Base-by-base conservation (phyloP, 2,329 filamentous ascomycete species). In the Pseudocercospora cruenta region DNA sequence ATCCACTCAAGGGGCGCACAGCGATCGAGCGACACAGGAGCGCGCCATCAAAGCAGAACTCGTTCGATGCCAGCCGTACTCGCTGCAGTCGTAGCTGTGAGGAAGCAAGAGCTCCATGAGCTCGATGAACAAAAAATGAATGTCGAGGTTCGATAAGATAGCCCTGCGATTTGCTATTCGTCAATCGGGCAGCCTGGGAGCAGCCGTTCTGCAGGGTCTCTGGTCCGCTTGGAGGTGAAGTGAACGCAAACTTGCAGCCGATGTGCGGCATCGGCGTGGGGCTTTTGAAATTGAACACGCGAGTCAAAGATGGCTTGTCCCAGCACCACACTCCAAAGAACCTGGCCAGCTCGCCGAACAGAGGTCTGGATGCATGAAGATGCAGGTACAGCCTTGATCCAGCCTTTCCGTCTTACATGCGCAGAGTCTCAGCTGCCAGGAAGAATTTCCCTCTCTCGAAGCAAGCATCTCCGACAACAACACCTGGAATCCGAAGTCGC, bases 101-200 rank as follows among this genome's bases (percentile, higher is more conserved):
- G 39, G 19, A 43, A 43, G 39, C 16, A 43, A 19, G n/a, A n/a
- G 39, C 36, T 39, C 36, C 49, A 6, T 51, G 47, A 28, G 49
- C 49, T 28, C 49, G 39, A 43, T 55, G 22, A 55, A 24, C 24
- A 31, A 33, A 55, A 55, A 55, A 55, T 31, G 24, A 55, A 55
- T 55, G 51, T 55, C 51, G 22, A n/a, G 22, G 19, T 19, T 55
- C 51, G 51, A 55, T 55, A 55, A 51, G 39, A 43, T 43, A 43
- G 36, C 36, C 16, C 12, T n/a, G 3, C 6, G 7, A 2, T 3
- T 4, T 10, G 6, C 16, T 9, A 54, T 54, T 54, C 21, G 51
- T 8, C 16, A 19, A 7, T 9, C 19, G 19, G 19, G 9, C 47
- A 26, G 47, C 5, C 5, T 47, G 45, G 45, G 8, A 19, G n/a